Base-by-base conservation (phyloP, 1,284 basidiomycete species). In the Rhodotorula sp. region DNA sequence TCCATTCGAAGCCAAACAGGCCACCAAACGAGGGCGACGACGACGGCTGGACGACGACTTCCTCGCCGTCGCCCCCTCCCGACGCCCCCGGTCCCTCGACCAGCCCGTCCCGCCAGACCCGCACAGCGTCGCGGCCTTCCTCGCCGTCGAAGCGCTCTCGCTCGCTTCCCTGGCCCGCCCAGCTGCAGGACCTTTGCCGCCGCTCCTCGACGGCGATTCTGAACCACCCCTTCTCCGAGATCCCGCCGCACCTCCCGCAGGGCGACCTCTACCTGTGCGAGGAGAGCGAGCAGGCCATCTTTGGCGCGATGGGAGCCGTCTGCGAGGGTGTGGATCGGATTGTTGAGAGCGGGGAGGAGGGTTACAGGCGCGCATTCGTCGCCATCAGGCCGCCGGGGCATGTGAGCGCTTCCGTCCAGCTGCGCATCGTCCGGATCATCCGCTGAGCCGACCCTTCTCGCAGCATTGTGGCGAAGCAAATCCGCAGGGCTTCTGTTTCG, bases 391-490 rank as follows among this genome's bases (percentile, higher is more conserved):
- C 93, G 0, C 93, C 93, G 0, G 93, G 93, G 0, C 93, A 76
- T 62, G 74, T 75, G 16, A 23, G 74, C 62, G 10, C 25, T 23
- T 45, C 34, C 25, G n/a, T 21, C 27, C 55, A 2, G 34, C 7
- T 25, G 45, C 25, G 27, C 49, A 5, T 27, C 42, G 14, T 10
- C 2, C 13, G 25, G 14, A 23, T n/a, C n/a, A 46, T n/a, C 52
- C 19, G 4, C 52, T 66, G 53, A 56, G 42, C 23, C 23, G 4
- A 17, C 42, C 41, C 7, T 44, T 12, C n/a, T n/a, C 13, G 53
- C 71, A 94, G 83, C 93, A 95, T 78, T 96, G 93, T 77, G 91
- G 91, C 3, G 91, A 93, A 81, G 88, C 92, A 73, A 87, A 86
- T 0, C 95, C 95, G 0, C 90, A 89, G 13, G 96, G 95, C 75